Base-by-base conservation (phyloP, 1,139 yeast genomes). In the Hansenula lynferdii region DNA sequence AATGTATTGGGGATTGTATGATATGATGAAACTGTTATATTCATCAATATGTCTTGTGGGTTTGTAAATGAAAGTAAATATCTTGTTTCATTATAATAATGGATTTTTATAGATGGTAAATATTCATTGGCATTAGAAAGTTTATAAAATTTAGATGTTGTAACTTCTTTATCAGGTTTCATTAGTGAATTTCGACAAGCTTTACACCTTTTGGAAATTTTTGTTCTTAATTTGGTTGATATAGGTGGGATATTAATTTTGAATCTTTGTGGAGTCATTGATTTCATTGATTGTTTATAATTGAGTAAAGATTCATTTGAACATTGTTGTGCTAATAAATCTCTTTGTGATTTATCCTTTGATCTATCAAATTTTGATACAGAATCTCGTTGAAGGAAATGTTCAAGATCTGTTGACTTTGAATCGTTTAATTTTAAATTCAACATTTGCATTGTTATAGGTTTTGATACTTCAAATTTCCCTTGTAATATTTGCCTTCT, bases 161-260 rank as follows among this genome's bases (percentile, higher is more conserved):
- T 10, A 1, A 60, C 54, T 10, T 56, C 60, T 2, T 44, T 30
- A 28, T 57, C 60, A 4, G 62, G 60, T 35, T 49, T 48, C 40
- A 53, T 45, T 17, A 62, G 30, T 2, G 47, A 36, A 1, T 45
- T 25, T 12, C 60, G 48, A 34, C 66, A 61, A 9, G 56, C 51
- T 40, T 56, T 61, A 39, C 66, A 61, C 1, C 52, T 39, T 18
- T 47, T 42, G 7, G 56, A 48, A 5, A 40, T 38, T 28, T 54
- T 56, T 1, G 56, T 47, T 16, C 44, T 15, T 2, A 60, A 43
- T 11, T 36, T 43, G 4, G 51, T 48, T 6, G 48, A 41, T 1
- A 37, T 28, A 12, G 57, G 25, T 7, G 41, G 36, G 4, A n/a
- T n/a, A n/a, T 33, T 35, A 3, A 36, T 21, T 20, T 34, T 38